phyloP scores from a whole-genome alignment of 805 yeast species.

The Ogataea pignaliae region DNA sequence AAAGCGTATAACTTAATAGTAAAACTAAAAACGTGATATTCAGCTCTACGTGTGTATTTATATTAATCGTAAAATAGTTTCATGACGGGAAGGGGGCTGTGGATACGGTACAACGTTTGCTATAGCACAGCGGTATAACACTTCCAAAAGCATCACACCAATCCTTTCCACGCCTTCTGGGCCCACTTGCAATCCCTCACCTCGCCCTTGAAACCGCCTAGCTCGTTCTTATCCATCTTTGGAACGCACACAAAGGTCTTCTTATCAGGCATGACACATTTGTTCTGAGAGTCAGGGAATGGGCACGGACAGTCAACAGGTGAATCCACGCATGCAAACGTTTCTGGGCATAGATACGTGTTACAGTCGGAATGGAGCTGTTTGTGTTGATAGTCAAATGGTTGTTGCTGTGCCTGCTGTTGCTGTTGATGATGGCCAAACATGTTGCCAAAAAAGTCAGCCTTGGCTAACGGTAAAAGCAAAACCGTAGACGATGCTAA shows the following conservation, averaged over 20 bases:
- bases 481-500: not conserved
- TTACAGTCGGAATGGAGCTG: slow-evolving; percentile 47
- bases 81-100: too few species aligned
- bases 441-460: slow-evolving; percentile 23
- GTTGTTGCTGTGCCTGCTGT: slow-evolving; percentile 28
- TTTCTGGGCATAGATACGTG: slow-evolving; percentile 76
- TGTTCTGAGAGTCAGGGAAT: slow-evolving; percentile 77
- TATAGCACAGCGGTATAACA: not conserved
- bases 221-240: slow-evolving; percentile 46
- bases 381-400: slow-evolving; percentile 35
- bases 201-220: slow-evolving; percentile 37
- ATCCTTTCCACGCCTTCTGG: slow-evolving; percentile 60
- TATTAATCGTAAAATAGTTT: too few species aligned
- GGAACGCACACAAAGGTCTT: slow-evolving; percentile 74
- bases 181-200: slow-evolving; percentile 87
- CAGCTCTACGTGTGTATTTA: too few species aligned
- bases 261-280: slow-evolving; percentile 71
- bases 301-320: slow-evolving; percentile 86
- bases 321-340: slow-evolving; percentile 67
- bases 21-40: too few species aligned
- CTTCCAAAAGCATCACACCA: slow-evolving; percentile 27
- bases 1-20: too few species aligned
- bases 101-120: too few species aligned
- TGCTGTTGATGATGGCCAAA: slow-evolving; percentile 21
- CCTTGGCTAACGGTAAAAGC: slow-evolving; percentile 4